Evolutionary conservation across 2,329 filamentous ascomycete species (phyloP), one percentile per base, ranked within the genome.

Genomic region (Drechslerella coelobrocha): DNA sequence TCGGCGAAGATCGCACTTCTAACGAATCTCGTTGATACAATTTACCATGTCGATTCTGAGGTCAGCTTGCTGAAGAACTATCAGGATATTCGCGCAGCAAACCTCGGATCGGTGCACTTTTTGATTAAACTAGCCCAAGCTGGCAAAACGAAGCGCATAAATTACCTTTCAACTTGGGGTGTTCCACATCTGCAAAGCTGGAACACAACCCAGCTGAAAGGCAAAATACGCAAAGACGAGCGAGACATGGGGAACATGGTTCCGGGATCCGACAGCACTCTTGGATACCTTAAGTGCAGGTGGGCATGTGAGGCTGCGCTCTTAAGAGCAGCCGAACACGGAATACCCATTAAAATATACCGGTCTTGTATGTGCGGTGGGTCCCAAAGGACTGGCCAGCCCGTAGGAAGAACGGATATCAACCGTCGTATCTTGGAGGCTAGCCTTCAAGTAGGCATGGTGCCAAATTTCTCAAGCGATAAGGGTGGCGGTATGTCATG

Each of bases 401-500:
- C 56, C 31, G 56, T 61, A n/a, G 56, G 56, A 7, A 31, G 56
- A 51, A 61, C 56, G 17, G 56, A 61, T 52, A 61, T 61, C 31
- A 61, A 61, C 21, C 45, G 56, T 43, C 56, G 56, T 9, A 61
- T 61, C 7, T 43, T 61, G n/a, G 56, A 61, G 48, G 56, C 56
- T n/a, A 61, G 56, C 29, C 39, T 61, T 34, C 45, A 51, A 52
- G 56, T 52, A 10, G 56, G 56, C 23, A 61, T 61, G 56, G 45
- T 61, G 17, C 56, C 56, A 52, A 23, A 61, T 47, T 61, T 61
- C 45, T 61, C 56, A 6, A 61, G 56, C 31, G 6, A 61, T 12
- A 61, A 61, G 5, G 56, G 56, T 12, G 56, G 56, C 50, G 56
- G 56, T 43, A 61, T 61, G 56, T 61, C 56, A 8, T 61, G 56